Base-by-base conservation (phyloP, 2,329 filamentous ascomycete species). In the Calcarisporium arbuscula region DNA sequence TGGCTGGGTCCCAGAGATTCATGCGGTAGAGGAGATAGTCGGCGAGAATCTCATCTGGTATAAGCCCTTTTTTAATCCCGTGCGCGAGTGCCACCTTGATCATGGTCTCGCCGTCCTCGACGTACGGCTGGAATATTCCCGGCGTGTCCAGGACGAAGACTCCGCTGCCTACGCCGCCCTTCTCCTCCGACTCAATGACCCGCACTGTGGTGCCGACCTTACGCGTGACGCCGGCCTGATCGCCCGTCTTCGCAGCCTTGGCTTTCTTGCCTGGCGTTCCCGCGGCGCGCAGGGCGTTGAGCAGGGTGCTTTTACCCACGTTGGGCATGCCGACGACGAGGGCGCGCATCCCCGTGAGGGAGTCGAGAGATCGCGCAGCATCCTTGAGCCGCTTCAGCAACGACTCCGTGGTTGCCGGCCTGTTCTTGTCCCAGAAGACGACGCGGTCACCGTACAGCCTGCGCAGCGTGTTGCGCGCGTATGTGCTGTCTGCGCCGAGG, bases 311-410 rank as follows among this genome's bases (percentile, higher is more conserved):
- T 62, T 98, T 98, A 22, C 92, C 92, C 1, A 95, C 86, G 54
- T 98, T 98, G 22, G 92, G 92, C 89, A 98, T 95, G 36, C 92
- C 92, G 11, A 96, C 89, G 1, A 96, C 77, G 57, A 98, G 74
- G 37, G 88, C 76, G 31, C 88, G 77, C 47, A 87, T 74, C n/a
- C 88, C 89, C 7, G 85, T 80, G n/a, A 96, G 63, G 16, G 74
- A 75, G 47, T 78, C 58, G 15, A 57, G 45, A 2, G 42, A 44
- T 12, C 34, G 40, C 14, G 60, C 58, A 14, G 52, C 41, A 25
- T 54, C 46, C 23, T 53, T 56, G 14, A 65, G 51, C 20, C 54
- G 50, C 14, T 43, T 43, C 9, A 77, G 53, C 4, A 77, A 54
- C 3, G 46, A 35, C 5, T 46, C 47, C 8, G 68, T 65, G 19